Conservation (phyloP, 2,329 filamentous ascomycete species). For the Pleomassaria siparia region DNA sequence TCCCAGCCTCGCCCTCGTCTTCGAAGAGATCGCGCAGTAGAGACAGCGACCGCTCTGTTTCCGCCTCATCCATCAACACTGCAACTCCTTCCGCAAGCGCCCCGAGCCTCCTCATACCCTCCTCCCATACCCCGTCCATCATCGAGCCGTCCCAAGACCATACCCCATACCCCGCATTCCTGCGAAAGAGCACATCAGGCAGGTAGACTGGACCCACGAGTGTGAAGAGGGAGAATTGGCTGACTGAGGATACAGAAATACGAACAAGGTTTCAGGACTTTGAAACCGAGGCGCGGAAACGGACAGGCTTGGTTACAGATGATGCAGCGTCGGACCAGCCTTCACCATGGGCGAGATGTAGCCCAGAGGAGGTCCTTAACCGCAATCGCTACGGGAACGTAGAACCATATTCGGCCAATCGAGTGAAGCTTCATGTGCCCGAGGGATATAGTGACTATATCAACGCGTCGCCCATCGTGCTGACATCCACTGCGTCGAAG, state of each 20-base stretch:
- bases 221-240: conserved; percentile 6
- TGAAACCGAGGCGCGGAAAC: conserved; percentile 60
- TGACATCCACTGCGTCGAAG: conserved; percentile 44
- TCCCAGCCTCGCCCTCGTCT: conserved; percentile 38
- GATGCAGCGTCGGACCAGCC: conserved; percentile 45
- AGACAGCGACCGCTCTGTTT: conserved; percentile 38
- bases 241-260: conserved; percentile 50
- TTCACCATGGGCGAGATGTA: conserved; percentile 62
- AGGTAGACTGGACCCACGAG: conserved; percentile 41
- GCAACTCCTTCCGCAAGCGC: conserved; percentile 33
- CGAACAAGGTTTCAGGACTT: conserved; percentile 62
- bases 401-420: conserved; percentile 84
- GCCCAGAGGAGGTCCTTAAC: conserved; percentile 56
- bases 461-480: conserved; percentile 52
- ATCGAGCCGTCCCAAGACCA: conserved; percentile 20
- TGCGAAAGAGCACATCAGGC: conserved; percentile 54
- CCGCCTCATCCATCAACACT: conserved; percentile 29
- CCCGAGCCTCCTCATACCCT: conserved; percentile 31
- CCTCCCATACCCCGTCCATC: conserved; percentile 8
- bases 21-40: conserved; percentile 44
- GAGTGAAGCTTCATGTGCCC: conserved; percentile 77
- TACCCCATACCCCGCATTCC: conserved; percentile 54
- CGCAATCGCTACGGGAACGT: conserved; percentile 90
- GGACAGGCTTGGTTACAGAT: conserved; percentile 55
- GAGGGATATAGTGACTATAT: conserved; percentile 60